Conservation (phyloP, 495 filamentous ascomycete genomes). For the Melanomma pulvis-pyrius region DNA sequence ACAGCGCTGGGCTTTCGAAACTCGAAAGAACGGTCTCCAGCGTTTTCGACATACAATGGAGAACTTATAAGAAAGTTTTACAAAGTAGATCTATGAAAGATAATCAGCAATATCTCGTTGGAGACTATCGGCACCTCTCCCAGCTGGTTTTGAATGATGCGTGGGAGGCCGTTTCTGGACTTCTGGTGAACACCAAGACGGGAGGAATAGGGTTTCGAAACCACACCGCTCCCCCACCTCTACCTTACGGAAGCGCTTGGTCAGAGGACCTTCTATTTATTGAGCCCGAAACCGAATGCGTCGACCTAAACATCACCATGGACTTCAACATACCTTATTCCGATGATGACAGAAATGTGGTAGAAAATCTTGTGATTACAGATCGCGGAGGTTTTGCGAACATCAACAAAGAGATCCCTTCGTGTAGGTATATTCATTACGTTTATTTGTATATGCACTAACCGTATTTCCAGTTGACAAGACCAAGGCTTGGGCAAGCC, state of each 20-base stretch:
- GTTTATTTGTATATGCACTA: background rate
- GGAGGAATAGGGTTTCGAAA: constrained; percentile 54
- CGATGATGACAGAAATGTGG: background rate
- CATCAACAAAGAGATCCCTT: constrained; percentile 40
- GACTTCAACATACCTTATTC: constrained; percentile 37
- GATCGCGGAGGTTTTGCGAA: constrained; percentile 51
- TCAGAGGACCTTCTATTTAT: constrained; percentile 53
- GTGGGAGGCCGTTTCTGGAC: constrained; percentile 46
- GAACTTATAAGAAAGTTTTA: constrained; percentile 31
- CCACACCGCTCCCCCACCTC: constrained; percentile 46
- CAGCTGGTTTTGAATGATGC: constrained; percentile 43
- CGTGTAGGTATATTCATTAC: background rate
- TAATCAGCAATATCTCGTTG: constrained; percentile 3
- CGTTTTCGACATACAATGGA: constrained; percentile 50
- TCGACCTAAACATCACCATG: constrained; percentile 51
- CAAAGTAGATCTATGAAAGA: constrained; percentile 9
- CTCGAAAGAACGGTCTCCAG: constrained; percentile 44
- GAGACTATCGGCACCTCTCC: constrained; percentile 37
- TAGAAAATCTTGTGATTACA: constrained; percentile 35
- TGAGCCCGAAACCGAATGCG: constrained; percentile 51
- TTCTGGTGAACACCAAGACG: constrained; percentile 48
- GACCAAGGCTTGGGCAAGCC: constrained; percentile 39
- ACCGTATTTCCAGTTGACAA: constrained; percentile 5
- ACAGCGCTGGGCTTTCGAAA: constrained; percentile 39
- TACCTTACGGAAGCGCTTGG: constrained; percentile 45